Evolutionary conservation across 305 asterid genomes (phyloP), one percentile per base, ranked within the genome.

Genomic region (Solanum hybrid): DNA sequence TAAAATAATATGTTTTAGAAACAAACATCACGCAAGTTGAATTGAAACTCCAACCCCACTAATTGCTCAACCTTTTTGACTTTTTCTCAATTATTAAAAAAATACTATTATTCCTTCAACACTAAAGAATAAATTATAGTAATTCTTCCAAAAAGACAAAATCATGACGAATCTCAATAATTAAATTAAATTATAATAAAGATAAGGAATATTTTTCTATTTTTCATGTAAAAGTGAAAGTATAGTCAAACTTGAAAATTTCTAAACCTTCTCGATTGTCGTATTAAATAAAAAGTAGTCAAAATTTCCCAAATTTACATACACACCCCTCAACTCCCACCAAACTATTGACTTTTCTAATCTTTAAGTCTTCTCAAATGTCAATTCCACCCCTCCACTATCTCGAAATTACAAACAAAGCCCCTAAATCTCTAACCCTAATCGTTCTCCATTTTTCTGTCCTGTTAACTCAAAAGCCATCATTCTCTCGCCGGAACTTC

Each of bases 281-380:
- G 88, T 85, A 85, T 85, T 85, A 85, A 51, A 85, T 51, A 41
- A 84, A 85, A 57, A 31, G 31, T 85, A 85, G 45, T 85, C 88
- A 85, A 85, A 85, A 85, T 11, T 85, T 85, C n/a, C 32, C 88
- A 85, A 57, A 85, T 85, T 85, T 85, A 57, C 88, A 85, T 31
- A 32, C 31, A 57, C 36, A 32, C 77, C 45, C 45, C 45, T 27
- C 32, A 11, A 20, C 72, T 24, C 7, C 87, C 24, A 38, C 24
- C 24, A 9, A 24, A 45, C 38, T 29, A 57, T 83, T 29, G 39
- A 27, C 75, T 45, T 45, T 22, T 29, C 39, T 0, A 29, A 3
- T 29, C 27, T 83, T 27, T 29, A 1, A 82, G 29, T 10, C 11
- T 83, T 29, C 38, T 10, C 20, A 45, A 29, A 83, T 83, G 20